These are phyloP conservation scores for Besnoitia besnoiti DNA, from an alignment of 169 alveolate species.

Conservation along the genomic window DNA sequence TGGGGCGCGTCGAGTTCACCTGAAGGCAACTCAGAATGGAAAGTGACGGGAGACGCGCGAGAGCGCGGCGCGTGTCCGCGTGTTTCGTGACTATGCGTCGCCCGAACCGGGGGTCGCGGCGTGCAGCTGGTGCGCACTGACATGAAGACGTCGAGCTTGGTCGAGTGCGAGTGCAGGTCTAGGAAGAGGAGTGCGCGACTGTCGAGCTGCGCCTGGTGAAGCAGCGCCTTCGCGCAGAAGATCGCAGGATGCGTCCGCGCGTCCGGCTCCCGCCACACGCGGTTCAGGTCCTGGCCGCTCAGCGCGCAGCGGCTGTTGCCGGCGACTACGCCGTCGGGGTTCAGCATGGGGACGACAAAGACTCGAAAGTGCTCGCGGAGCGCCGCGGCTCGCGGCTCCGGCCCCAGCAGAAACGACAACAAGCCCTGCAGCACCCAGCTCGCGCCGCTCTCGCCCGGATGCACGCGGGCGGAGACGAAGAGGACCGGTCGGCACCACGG, in stretches of 20 bases:
- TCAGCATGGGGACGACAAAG: conserved; percentile 22
- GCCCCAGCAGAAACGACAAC: conserved; percentile 7
- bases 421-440: conserved; percentile 50
- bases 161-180: conserved; percentile 38
- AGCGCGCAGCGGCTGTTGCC: conserved; percentile 46
- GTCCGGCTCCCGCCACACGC: conserved; percentile 37
- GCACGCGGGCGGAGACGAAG: conserved; percentile 17
- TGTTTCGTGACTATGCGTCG: neutral
- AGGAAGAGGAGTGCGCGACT: conserved; percentile 40
- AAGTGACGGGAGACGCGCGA: too few species aligned
- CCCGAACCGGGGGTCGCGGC: neutral
- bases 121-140: neutral
- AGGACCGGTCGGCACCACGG: neutral
- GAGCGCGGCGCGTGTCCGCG: too few species aligned
- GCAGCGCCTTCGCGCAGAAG: conserved; percentile 27
- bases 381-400: neutral
- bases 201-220: conserved; percentile 24
- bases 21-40: too few species aligned
- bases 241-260: conserved; percentile 19
- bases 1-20: too few species aligned
- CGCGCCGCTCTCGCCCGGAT: conserved; percentile 34
- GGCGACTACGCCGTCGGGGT: conserved; percentile 36
- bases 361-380: conserved; percentile 5
- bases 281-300: conserved; percentile 30
- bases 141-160: conserved; percentile 45